phyloP scores from a whole-genome alignment of 345 rosid species.

The Triadica sebifera region DNA sequence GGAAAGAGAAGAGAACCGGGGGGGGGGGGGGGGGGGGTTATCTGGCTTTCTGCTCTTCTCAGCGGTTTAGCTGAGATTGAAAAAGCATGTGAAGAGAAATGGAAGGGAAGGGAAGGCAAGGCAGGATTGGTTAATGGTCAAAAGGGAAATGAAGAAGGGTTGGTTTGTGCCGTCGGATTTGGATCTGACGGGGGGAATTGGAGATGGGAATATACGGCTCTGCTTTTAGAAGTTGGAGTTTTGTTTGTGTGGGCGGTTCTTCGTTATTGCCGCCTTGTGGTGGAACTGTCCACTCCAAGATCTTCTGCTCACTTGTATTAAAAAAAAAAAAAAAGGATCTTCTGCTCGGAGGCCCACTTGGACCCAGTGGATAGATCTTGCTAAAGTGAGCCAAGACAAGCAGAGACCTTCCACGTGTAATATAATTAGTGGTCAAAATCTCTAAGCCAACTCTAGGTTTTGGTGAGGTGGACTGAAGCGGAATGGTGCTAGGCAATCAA shows the following conservation, averaged over 20 bases:
- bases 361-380: background rate
- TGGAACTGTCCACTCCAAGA: constrained; percentile 35
- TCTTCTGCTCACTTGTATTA: constrained; percentile 3
- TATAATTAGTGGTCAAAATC: too few species aligned
- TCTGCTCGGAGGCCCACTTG: constrained; percentile 17
- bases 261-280: constrained; percentile 25
- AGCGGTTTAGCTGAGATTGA: background rate
- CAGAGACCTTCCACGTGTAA: background rate
- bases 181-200: constrained; percentile 39
- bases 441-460: background rate
- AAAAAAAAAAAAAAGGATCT: too few species aligned
- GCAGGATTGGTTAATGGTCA: background rate
- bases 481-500: background rate
- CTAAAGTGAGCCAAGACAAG: background rate
- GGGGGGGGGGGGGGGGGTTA: too few species aligned
- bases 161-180: constrained; percentile 33
- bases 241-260: background rate
- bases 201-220: constrained; percentile 42
- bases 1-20: background rate
- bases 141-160: background rate
- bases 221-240: constrained; percentile 6
- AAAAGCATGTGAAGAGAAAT: background rate
- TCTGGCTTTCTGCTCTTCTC: background rate
- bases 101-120: background rate
- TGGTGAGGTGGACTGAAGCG: constrained; percentile 6